A percentile compares a stretch with the other conserved stretches of the same genome.
phyloP scores from a whole-genome alignment of 2,329 filamentous ascomycete species.

The Fusarium sp. region DNA sequence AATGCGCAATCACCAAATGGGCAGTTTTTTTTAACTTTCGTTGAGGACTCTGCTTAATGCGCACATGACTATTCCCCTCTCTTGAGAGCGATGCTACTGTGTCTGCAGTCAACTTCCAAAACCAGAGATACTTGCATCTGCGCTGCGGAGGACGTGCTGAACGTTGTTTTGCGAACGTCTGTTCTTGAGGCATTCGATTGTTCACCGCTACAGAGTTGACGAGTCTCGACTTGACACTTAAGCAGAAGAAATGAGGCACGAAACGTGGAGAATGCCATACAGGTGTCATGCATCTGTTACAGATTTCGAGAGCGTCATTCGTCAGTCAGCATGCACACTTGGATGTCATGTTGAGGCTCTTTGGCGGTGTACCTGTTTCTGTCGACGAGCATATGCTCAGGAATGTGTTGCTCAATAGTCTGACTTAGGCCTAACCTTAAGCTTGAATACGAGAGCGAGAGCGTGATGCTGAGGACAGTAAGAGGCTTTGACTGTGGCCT shows the following conservation, averaged over 20 bases:
- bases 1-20: conserved; percentile 9
- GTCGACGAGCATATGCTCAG: not conserved
- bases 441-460: not conserved
- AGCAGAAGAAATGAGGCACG: conserved; percentile 2
- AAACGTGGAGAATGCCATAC: conserved; percentile 14
- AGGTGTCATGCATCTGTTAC: conserved; percentile 19
- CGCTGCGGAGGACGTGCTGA: conserved; percentile 17
- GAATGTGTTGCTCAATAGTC: not conserved
- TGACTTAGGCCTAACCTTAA: not conserved
- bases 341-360: conserved; percentile 20
- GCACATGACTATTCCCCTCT: not conserved
- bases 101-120: conserved; percentile 23
- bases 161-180: not conserved
- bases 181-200: conserved; percentile 2
- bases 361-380: conserved; percentile 21
- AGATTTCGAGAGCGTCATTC: conserved; percentile 18
- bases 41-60: conserved; percentile 12
- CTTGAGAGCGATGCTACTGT: conserved; percentile 12
- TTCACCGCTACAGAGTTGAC: conserved; percentile 17
- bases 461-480: not conserved
- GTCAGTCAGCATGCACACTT: not conserved
- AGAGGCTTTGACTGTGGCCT: not conserved
- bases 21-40: conserved; percentile 4
- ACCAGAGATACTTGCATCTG: conserved; percentile 29
- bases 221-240: conserved; percentile 14